These are phyloP conservation scores for Leccinellum luteum DNA, from an alignment of 768 basidiomycete genomes.

Conservation along the genomic window DNA sequence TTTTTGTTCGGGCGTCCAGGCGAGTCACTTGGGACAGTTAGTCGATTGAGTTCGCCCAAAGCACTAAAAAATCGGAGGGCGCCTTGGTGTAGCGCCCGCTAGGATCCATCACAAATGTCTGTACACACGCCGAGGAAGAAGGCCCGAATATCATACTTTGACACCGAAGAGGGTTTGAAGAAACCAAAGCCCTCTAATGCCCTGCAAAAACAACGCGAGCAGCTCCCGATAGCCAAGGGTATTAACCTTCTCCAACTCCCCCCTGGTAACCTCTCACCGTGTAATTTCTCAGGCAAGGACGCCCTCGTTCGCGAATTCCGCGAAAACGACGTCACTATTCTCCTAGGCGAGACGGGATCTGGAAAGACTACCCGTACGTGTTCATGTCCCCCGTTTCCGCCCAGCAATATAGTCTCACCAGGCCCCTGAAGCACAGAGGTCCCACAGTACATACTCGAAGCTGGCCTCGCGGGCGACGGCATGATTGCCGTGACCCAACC, in stretches of 20 bases:
- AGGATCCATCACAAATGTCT: constrained; percentile 15
- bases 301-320: constrained; percentile 70
- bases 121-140: constrained; percentile 26
- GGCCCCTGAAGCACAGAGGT: constrained; percentile 63
- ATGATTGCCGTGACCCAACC: constrained; percentile 95
- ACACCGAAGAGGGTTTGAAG: constrained; percentile 17
- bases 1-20: neutral
- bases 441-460: constrained; percentile 91
- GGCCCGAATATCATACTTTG: constrained; percentile 18
- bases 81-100: neutral
- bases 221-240: constrained; percentile 83
- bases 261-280: neutral
- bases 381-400: neutral
- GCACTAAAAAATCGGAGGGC: neutral
- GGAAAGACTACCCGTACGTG: constrained; percentile 97
- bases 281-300: constrained; percentile 55
- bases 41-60: neutral
- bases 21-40: neutral
- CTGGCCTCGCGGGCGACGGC: constrained; percentile 65
- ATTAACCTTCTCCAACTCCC: neutral
- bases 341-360: constrained; percentile 96
- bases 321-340: constrained; percentile 79
- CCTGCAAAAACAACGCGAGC: constrained; percentile 62
- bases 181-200: constrained; percentile 10
- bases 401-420: constrained; percentile 17